Percentiles rank a stretch among this genome's conserved stretches.
These are phyloP conservation scores for Celoporthe dispersa DNA, from an alignment of 2,329 filamentous ascomycete species.

Conservation along the genomic window DNA sequence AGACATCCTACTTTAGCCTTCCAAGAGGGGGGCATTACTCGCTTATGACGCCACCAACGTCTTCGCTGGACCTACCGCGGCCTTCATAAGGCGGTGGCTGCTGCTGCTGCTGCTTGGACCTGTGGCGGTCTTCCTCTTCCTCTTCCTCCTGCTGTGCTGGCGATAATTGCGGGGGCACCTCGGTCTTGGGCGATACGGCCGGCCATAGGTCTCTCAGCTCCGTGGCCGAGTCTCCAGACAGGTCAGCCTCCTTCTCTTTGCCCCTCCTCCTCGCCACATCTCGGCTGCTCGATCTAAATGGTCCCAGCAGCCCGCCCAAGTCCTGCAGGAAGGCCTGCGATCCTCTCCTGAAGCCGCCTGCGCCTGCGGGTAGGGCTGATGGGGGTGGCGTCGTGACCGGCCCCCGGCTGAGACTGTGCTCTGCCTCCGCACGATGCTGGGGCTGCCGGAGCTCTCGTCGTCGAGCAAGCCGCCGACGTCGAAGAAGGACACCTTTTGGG, in stretches of 20 bases:
- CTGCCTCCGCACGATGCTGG: slow-evolving; percentile 40
- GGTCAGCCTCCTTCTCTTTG: slow-evolving; percentile 11
- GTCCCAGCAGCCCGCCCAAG: slow-evolving; percentile 57
- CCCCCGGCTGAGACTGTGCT: slow-evolving; percentile 48
- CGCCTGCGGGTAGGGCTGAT: slow-evolving; percentile 50
- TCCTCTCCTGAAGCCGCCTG: slow-evolving; percentile 54
- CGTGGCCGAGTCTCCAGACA: slow-evolving; percentile 38
- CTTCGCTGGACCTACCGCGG: slow-evolving; percentile 22
- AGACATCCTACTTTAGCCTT: background rate
- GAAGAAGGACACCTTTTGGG: slow-evolving; percentile 76
- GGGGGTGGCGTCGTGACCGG: slow-evolving; percentile 43
- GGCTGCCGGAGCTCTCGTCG: slow-evolving; percentile 39
- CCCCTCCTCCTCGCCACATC: background rate
- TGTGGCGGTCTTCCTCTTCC: background rate
- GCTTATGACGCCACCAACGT: slow-evolving; percentile 34
- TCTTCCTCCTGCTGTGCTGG: background rate
- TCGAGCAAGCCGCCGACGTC: slow-evolving; percentile 79
- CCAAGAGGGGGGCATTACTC: background rate
- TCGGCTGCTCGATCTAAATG: slow-evolving; percentile 36
- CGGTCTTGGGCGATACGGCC: slow-evolving; percentile 21
- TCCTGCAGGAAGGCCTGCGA: slow-evolving; percentile 64
- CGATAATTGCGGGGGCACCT: background rate
- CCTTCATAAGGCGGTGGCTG: slow-evolving; percentile 28
- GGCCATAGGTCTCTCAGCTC: slow-evolving; percentile 43
- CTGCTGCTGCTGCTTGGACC: background rate